Percentiles rank a stretch among this genome's conserved stretches.
phyloP scores from a whole-genome alignment of 2,329 filamentous ascomycete genomes.

The Trichoderma afroharzianum region DNA sequence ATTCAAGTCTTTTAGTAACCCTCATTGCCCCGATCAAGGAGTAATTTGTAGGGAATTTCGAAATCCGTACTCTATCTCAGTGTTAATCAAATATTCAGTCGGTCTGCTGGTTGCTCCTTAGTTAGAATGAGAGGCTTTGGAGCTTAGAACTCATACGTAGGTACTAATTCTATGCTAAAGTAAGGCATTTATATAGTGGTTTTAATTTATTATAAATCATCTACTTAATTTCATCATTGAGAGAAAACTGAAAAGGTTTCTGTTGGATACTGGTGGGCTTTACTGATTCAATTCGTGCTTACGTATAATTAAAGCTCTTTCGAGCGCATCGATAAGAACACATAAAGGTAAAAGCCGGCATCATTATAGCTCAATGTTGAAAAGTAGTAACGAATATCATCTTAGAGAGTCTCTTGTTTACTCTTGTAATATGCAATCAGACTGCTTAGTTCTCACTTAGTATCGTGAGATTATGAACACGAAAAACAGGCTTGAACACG shows the following conservation, averaged over 20 bases:
- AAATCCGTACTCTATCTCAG: too few relatives aligned
- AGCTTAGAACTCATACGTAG: neutral
- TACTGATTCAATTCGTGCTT: neutral
- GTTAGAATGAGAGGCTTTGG: too few relatives aligned
- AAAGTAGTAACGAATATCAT: neutral
- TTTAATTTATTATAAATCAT: neutral
- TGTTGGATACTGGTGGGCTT: neutral
- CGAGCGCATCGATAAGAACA: neutral
- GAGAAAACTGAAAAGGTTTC: neutral
- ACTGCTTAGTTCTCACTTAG: neutral
- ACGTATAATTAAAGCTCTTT: neutral
- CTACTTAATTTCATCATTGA: neutral
- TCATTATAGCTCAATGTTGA: neutral
- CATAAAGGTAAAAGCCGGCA: neutral
- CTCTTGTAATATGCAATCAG: neutral
- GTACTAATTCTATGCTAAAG: neutral
- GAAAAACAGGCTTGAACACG: neutral
- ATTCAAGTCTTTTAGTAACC: too few relatives aligned
- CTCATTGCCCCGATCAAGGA: too few relatives aligned
- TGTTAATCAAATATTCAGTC: too few relatives aligned
- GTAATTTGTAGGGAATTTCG: too few relatives aligned
- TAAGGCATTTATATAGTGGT: rapidly evolving
- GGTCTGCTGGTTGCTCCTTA: too few relatives aligned
- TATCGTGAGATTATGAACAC: neutral
- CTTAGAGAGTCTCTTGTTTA: neutral